phyloP scores from a whole-genome alignment of 306 rosid species.

The Pyrus betulifolia region DNA sequence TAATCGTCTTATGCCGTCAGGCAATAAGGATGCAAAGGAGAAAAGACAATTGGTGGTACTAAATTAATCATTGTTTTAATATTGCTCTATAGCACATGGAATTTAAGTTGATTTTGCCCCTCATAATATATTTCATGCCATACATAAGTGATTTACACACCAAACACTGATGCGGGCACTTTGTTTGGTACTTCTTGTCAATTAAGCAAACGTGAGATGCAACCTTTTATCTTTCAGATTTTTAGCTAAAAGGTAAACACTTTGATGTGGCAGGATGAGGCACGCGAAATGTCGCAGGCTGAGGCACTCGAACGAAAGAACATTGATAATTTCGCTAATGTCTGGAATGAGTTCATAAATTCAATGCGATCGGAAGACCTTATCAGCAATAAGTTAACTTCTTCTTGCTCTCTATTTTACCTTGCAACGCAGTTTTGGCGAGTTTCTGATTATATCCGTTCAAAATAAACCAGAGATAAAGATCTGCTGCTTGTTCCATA shows the following conservation, averaged over 20 bases:
- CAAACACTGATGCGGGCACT: not conserved
- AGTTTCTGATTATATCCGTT: constrained; percentile 31
- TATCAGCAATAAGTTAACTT: constrained; percentile 64
- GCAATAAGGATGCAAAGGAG: constrained; percentile 8
- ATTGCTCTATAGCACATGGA: constrained; percentile 16
- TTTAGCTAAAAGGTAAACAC: constrained; percentile 12
- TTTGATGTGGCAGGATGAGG: constrained; percentile 49
- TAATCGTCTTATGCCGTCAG: constrained; percentile 57
- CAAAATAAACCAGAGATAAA: constrained; percentile 50
- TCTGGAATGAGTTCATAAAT: constrained; percentile 81
- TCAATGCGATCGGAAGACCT: constrained; percentile 90
- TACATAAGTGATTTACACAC: not conserved
- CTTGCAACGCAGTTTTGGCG: constrained; percentile 4
- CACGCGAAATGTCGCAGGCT: not conserved
- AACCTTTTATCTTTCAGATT: not conserved
- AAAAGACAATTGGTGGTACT: constrained; percentile 31
- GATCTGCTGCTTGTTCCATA: constrained; percentile 85
- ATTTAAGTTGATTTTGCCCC: constrained; percentile 9
- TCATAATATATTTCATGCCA: constrained; percentile 4
- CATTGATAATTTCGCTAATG: constrained; percentile 72
- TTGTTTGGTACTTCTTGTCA: not conserved
- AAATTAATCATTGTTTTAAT: not conserved
- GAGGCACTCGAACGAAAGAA: constrained; percentile 41
- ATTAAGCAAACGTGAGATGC: not conserved
- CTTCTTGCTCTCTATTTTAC: constrained; percentile 10